Evolutionary conservation across 331 rosid genomes (phyloP), one percentile per base, ranked within the genome.

Genomic region (Ulmus americana): DNA sequence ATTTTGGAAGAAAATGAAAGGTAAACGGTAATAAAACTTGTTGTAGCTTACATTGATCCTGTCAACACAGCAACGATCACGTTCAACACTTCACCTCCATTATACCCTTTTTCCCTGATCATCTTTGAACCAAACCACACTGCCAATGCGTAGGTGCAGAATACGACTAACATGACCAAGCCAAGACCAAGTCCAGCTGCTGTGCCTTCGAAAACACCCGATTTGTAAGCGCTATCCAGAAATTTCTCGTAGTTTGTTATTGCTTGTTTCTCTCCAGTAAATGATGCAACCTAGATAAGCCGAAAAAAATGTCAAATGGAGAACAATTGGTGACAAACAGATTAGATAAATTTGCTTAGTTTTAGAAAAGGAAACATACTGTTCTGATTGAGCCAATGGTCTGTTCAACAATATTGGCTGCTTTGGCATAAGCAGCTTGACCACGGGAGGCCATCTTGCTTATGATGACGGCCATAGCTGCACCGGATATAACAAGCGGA

Each of bases 381-480:
- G 95, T 90, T 85, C 86, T 85, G 63, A 90, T 87, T 45, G 94
- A 79, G 61, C 95, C 91, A 18, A 90, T 82, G 13, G 97, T 82
- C 57, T 90, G 94, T 70, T 90, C 97, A 28, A 85, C 97, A 13
- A 87, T 62, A 63, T 75, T 83, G 35, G 95, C 86, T 11, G 97
- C 97, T 68, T 85, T 83, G 12, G 77, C 86, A 67, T 85, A 85
- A 45, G 95, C 88, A 16, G 39, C 47, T 80, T 90, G 97, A 39
- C 88, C 90, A 14, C 71, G 82, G 39, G 90, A 68, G 7, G 97
- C 79, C 86, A 76, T 83, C 80, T 65, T 87, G 60, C 77, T 58
- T 53, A 83, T 74, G 52, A 80, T 11, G 0, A 80, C 6, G 39
- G 87, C 75, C 74, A 86, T 68, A 6, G 76, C 8, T 38, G 82